Evolutionary conservation across 257 asterid species (phyloP).

Genomic region (Nicotiana noctiflora): DNA sequence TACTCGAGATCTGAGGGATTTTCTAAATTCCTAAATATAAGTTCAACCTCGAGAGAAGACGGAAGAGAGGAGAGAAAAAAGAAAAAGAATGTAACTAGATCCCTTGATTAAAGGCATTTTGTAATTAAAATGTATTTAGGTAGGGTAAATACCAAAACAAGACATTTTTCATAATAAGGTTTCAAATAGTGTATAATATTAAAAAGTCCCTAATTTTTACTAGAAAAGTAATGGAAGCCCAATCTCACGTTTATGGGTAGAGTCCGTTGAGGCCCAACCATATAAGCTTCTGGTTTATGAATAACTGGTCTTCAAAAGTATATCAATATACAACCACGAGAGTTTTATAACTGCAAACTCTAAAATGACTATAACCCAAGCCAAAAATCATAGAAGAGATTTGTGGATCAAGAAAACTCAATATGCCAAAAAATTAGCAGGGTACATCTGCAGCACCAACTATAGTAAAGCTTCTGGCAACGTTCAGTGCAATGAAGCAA

Average conservation of each 20-base stretch:
- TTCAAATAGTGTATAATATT: too few relatives aligned
- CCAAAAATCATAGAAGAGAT: background rate
- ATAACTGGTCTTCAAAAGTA: too few relatives aligned
- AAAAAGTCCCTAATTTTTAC: too few relatives aligned
- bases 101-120: too few relatives aligned
- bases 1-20: too few relatives aligned
- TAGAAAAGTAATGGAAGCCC: background rate
- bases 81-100: too few relatives aligned
- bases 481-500: background rate
- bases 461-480: background rate
- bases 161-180: too few relatives aligned
- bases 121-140: too few relatives aligned
- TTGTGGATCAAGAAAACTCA: background rate
- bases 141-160: too few relatives aligned
- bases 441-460: background rate
- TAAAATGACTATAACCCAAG: background rate
- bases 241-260: background rate
- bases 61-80: too few relatives aligned
- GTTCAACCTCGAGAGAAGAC: too few relatives aligned
- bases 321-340: background rate
- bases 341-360: background rate
- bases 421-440: background rate
- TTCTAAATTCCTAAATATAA: too few relatives aligned
- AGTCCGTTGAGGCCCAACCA: background rate
- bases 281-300: background rate